Evolutionary conservation across 2,329 filamentous ascomycete species (phyloP).

Genomic region (Aspergillus sp.): DNA sequence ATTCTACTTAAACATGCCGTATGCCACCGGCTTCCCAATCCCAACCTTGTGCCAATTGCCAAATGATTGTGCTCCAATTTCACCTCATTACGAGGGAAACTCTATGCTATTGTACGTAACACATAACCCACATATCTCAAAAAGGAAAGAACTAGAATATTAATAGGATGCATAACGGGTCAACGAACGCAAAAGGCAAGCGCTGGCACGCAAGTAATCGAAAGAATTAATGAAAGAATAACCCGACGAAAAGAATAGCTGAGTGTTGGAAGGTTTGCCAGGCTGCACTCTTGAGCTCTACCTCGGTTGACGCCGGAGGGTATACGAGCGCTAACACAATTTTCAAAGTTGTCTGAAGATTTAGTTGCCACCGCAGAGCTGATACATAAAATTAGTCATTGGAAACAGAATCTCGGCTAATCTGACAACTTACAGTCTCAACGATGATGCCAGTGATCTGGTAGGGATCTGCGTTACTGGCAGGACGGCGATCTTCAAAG

Average conservation of each 20-base stretch:
- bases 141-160: constrained; percentile 10
- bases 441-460: constrained; percentile 75
- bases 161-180: constrained; percentile 16
- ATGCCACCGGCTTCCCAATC: background rate
- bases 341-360: constrained; percentile 17
- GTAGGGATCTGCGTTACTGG: constrained; percentile 82
- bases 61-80: constrained; percentile 11
- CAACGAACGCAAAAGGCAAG: constrained; percentile 16
- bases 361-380: constrained; percentile 37
- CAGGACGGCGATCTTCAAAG: constrained; percentile 78
- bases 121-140: constrained; percentile 18
- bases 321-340: constrained; percentile 34
- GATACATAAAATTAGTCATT: background rate
- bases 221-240: constrained; percentile 8
- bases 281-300: constrained; percentile 27
- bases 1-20: background rate
- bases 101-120: constrained; percentile 21
- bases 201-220: constrained; percentile 12
- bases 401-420: background rate
- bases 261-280: constrained; percentile 26
- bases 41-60: constrained; percentile 3
- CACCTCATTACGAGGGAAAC: constrained; percentile 8
- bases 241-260: constrained; percentile 16
- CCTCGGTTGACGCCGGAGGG: constrained; percentile 31
- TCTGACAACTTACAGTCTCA: constrained; percentile 48